Conservation (phyloP, 2,329 filamentous ascomycete species). For the Celoporthe dispersa region DNA sequence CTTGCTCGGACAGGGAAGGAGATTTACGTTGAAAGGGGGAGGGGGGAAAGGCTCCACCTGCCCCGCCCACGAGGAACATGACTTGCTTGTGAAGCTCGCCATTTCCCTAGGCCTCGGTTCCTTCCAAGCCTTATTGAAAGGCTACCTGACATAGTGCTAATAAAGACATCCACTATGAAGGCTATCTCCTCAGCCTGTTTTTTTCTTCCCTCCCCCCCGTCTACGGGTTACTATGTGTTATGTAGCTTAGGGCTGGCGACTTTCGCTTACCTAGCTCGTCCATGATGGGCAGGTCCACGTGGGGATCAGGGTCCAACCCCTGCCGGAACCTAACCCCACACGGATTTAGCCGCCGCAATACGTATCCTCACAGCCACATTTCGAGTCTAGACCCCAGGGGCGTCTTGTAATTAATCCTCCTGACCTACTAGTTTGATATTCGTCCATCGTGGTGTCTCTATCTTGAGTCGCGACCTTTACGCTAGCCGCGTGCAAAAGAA, state of each 20-base stretch:
- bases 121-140: neutral
- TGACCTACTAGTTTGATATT: constrained; percentile 5
- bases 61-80: neutral
- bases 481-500: neutral
- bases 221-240: neutral
- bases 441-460: neutral
- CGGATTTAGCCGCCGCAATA: neutral
- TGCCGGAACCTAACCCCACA: neutral
- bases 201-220: neutral
- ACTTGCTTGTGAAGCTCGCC: neutral
- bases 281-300: constrained; percentile 2
- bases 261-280: neutral
- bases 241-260: neutral
- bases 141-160: neutral
- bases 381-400: neutral
- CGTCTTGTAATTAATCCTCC: neutral
- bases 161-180: neutral
- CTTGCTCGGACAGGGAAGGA: neutral
- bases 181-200: neutral
- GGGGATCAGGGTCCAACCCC: neutral
- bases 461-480: neutral
- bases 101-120: neutral
- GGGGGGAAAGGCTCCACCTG: neutral
- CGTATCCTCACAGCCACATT: neutral
- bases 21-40: neutral